Percentiles rank a stretch among this genome's conserved stretches.
These are phyloP conservation scores for Exophiala spinifera DNA, from an alignment of 2,329 filamentous ascomycete species.

Conservation along the genomic window DNA sequence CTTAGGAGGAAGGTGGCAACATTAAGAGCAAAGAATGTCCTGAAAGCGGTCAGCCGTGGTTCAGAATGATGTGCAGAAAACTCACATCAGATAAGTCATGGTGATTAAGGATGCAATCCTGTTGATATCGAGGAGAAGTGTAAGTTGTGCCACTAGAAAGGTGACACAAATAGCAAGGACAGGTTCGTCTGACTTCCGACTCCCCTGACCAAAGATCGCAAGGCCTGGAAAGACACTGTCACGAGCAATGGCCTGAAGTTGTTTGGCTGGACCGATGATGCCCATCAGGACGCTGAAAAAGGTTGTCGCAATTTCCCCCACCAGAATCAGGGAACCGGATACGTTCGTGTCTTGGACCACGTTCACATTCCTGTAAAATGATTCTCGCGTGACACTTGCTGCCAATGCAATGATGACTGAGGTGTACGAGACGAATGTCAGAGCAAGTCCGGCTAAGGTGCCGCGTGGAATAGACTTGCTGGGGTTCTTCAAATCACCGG, in stretches of 20 bases:
- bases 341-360: constrained; percentile 78
- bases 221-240: constrained; percentile 77
- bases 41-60: constrained; percentile 5
- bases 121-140: constrained; percentile 79
- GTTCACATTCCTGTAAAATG: constrained; percentile 71
- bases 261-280: constrained; percentile 77
- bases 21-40: constrained; percentile 82
- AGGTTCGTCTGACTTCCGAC: constrained; percentile 69
- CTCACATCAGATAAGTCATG: constrained; percentile 78
- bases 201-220: constrained; percentile 70
- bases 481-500: constrained; percentile 76
- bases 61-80: neutral
- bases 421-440: constrained; percentile 74
- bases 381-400: constrained; percentile 68
- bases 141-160: constrained; percentile 71
- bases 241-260: constrained; percentile 76
- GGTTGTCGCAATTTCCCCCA: constrained; percentile 77
- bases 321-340: constrained; percentile 69
- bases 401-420: constrained; percentile 76
- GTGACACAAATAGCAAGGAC: constrained; percentile 73
- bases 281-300: constrained; percentile 88
- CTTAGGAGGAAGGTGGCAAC: constrained; percentile 82
- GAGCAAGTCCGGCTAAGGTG: constrained; percentile 72
- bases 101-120: constrained; percentile 86
- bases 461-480: constrained; percentile 81